phyloP scores from a whole-genome alignment of 345 rosid genomes.

The Ceriops zippeliana region DNA sequence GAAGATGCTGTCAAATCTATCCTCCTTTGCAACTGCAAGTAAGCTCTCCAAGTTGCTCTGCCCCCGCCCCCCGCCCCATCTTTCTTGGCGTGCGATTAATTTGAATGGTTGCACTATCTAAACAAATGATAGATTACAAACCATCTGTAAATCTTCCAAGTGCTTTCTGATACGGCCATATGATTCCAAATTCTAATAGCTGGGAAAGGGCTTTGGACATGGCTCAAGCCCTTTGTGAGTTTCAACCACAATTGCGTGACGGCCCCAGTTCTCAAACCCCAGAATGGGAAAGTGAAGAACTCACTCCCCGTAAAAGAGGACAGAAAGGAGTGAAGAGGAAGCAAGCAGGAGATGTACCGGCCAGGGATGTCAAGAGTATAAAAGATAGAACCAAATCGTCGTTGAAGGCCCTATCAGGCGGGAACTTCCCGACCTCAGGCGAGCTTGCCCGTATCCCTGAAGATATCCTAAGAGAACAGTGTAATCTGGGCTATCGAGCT shows the following conservation, averaged over 20 bases:
- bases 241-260: conserved; percentile 26
- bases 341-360: not conserved
- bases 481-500: conserved; percentile 52
- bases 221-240: conserved; percentile 41
- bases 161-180: too few species aligned
- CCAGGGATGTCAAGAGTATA: not conserved
- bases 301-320: not conserved
- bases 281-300: not conserved
- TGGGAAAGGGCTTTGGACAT: conserved; percentile 42
- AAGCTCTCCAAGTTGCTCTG: not conserved
- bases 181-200: conserved; percentile 13
- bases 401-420: not conserved
- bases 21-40: conserved; percentile 44
- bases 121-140: too few species aligned
- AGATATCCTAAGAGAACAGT: conserved; percentile 21
- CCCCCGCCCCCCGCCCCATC: not conserved
- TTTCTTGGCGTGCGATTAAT: not conserved
- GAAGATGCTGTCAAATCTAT: conserved; percentile 52
- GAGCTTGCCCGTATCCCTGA: too few species aligned
- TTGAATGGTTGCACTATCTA: too few species aligned
- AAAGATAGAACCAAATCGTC: not conserved
- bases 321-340: conserved; percentile 5
- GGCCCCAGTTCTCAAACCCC: not conserved
- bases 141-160: too few species aligned
- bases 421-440: conserved; percentile 42